A percentile compares a stretch with the other conserved stretches of the same genome.
Evolutionary conservation across 2,329 filamentous ascomycete genomes (phyloP).

Genomic region (Neoscytalidium dimidiatum): DNA sequence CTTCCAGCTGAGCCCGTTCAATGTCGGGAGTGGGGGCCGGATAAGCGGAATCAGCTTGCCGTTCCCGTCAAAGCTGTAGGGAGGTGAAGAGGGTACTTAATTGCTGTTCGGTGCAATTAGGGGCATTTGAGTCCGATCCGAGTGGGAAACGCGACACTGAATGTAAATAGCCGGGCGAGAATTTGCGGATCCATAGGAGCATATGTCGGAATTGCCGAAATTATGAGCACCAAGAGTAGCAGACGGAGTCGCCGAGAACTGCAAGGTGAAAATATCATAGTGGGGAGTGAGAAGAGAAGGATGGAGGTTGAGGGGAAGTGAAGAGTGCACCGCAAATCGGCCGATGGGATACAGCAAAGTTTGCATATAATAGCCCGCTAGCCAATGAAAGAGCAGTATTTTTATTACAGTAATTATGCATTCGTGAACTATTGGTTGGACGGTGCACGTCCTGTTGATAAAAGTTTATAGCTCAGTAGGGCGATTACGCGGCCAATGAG

Average conservation of each 20-base stretch:
- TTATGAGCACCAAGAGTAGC: too few relatives aligned
- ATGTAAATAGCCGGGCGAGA: too few relatives aligned
- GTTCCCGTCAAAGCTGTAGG: not conserved
- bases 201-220: too few relatives aligned
- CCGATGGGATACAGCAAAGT: not conserved
- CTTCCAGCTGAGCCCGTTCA: constrained; percentile 66
- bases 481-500: not conserved
- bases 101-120: not conserved
- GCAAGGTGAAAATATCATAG: too few relatives aligned
- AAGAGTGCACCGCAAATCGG: not conserved
- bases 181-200: too few relatives aligned
- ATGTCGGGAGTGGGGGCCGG: not conserved
- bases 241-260: too few relatives aligned
- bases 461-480: not conserved
- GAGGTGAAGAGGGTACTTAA: not conserved
- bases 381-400: too few relatives aligned
- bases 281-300: not conserved
- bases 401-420: not conserved
- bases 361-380: not conserved
- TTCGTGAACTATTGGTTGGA: not conserved
- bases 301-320: not conserved
- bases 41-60: not conserved
- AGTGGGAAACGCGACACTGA: too few relatives aligned
- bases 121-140: too few relatives aligned
- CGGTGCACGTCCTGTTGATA: not conserved